phyloP scores from a whole-genome alignment of 2,329 filamentous ascomycete species.

The Aureobasidium sp. region DNA sequence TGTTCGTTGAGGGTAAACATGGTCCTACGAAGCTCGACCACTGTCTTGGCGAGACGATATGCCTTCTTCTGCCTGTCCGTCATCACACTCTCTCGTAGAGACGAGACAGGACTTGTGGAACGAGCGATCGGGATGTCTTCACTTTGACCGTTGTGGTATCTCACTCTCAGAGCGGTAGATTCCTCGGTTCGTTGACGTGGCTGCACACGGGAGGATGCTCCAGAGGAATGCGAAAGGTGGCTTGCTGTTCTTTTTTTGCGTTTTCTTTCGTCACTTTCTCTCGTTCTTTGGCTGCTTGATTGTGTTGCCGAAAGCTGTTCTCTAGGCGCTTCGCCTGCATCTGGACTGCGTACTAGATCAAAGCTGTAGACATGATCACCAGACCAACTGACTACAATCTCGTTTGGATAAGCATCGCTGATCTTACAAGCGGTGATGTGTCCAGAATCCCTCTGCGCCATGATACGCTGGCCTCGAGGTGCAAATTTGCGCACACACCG shows the following conservation, averaged over 20 bases:
- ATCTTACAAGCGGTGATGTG: conserved; percentile 67
- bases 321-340: conserved; percentile 40
- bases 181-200: conserved; percentile 43
- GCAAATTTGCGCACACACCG: conserved; percentile 61
- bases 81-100: conserved; percentile 29
- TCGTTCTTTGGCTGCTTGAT: conserved; percentile 17
- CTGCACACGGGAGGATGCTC: conserved; percentile 28
- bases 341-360: conserved; percentile 53
- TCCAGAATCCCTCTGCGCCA: conserved; percentile 49
- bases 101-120: conserved; percentile 22
- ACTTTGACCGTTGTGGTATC: conserved; percentile 53
- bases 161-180: conserved; percentile 46
- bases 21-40: conserved; percentile 48
- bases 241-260: conserved; percentile 49
- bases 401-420: conserved; percentile 60
- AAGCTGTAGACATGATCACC: conserved; percentile 58
- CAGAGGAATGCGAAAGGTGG: conserved; percentile 31
- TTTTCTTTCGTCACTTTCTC: conserved; percentile 41
- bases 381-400: conserved; percentile 63
- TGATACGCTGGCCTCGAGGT: conserved; percentile 50
- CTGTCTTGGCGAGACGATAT: conserved; percentile 48
- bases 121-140: conserved; percentile 49
- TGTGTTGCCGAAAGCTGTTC: neutral
- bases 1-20: conserved; percentile 44
- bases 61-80: conserved; percentile 47